A percentile compares a stretch with the other conserved stretches of the same genome.
phyloP scores from a whole-genome alignment of 75 land plant species.

The Chamaecyparis obtusa region DNA sequence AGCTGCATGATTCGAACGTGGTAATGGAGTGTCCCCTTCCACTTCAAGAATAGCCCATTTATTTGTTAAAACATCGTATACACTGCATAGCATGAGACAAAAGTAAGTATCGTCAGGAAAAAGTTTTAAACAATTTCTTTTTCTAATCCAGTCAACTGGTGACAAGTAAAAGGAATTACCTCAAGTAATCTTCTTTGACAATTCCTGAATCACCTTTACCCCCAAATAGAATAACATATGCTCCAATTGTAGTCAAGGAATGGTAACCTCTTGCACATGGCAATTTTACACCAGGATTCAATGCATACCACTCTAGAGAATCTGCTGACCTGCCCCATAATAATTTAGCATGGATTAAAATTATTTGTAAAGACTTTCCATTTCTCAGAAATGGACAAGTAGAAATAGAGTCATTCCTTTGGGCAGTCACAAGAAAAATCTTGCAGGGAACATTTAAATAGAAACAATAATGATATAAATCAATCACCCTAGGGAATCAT shows the following conservation, averaged over 20 bases:
- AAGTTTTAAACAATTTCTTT: not conserved
- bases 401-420: not conserved
- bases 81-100: conserved; percentile 16
- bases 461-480: not conserved
- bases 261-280: conserved; percentile 51
- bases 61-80: conserved; percentile 26
- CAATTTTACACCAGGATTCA: conserved; percentile 27
- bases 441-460: not conserved
- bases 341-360: not conserved
- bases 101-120: not conserved
- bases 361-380: not conserved
- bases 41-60: conserved; percentile 28
- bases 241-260: conserved; percentile 37
- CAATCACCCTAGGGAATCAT: not conserved
- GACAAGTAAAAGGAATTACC: conserved; percentile 8
- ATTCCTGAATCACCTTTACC: conserved; percentile 44
- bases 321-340: conserved; percentile 19
- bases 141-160: not conserved
- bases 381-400: not conserved
- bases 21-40: conserved; percentile 29
- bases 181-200: conserved; percentile 21
- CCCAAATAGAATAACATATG: conserved; percentile 33
- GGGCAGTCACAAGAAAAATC: not conserved
- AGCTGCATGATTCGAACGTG: conserved; percentile 56
- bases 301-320: conserved; percentile 34